Conservation (phyloP, 306 rosid species). For the Cicer judaicum region DNA sequence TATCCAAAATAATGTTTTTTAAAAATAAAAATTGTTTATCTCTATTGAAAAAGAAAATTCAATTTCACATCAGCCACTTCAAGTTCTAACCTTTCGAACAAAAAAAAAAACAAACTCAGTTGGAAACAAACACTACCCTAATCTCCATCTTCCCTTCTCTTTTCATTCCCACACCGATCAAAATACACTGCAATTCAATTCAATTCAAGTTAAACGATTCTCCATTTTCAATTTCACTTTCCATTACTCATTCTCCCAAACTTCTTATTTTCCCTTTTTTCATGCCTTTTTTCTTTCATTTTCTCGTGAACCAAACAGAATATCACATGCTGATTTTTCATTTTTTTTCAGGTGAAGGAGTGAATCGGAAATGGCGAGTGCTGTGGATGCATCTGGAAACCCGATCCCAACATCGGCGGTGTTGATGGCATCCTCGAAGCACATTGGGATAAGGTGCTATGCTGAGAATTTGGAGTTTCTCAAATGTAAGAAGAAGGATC, state of each 20-base stretch:
- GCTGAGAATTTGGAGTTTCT: slow-evolving; percentile 83
- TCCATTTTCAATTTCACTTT: slow-evolving; percentile 8
- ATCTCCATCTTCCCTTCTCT: slow-evolving; percentile 9
- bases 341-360: slow-evolving; percentile 24
- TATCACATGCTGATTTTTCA: neutral
- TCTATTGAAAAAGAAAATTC: too few relatives aligned
- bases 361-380: slow-evolving; percentile 67
- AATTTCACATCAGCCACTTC: too few relatives aligned
- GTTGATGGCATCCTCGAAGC: slow-evolving; percentile 89
- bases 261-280: neutral
- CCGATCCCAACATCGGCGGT: slow-evolving; percentile 96
- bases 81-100: too few relatives aligned
- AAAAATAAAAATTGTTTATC: too few relatives aligned
- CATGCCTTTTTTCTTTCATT: slow-evolving; percentile 1
- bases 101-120: neutral
- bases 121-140: slow-evolving; percentile 34
- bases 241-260: neutral
- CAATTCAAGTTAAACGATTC: slow-evolving; percentile 31
- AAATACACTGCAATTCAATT: neutral
- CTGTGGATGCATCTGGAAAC: slow-evolving; percentile 79
- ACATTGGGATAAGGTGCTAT: slow-evolving; percentile 71
- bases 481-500: slow-evolving; percentile 90
- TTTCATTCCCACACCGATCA: neutral
- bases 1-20: too few relatives aligned
- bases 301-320: slow-evolving; percentile 41